A percentile compares a stretch with the other conserved stretches of the same genome.
Evolutionary conservation across 31 red algal genomes (phyloP).

Genomic region (Odonthalia washingtoniensis): DNA sequence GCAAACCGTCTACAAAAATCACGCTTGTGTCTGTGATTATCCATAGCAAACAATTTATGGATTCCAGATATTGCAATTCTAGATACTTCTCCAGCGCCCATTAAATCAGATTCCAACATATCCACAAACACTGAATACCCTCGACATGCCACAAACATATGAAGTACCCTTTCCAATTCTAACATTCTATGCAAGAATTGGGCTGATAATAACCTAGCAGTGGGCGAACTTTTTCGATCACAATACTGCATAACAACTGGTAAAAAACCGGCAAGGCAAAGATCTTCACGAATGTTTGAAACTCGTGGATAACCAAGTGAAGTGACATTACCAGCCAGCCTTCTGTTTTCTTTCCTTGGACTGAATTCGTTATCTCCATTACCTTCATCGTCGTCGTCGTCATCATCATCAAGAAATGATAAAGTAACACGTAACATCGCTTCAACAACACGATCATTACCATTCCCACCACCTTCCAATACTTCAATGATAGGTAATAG

Average conservation of each 20-base stretch:
- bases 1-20: constrained; percentile 86
- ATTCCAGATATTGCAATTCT: constrained; percentile 74
- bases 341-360: background rate
- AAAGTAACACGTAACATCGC: constrained; percentile 66
- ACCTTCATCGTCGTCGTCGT: background rate
- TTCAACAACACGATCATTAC: constrained; percentile 52
- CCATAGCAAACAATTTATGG: constrained; percentile 79
- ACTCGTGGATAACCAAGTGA: constrained; percentile 70
- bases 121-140: constrained; percentile 85
- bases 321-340: constrained; percentile 25
- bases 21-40: constrained; percentile 82
- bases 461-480: constrained; percentile 62
- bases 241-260: constrained; percentile 80
- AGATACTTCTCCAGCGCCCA: constrained; percentile 48
- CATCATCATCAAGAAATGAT: constrained; percentile 59
- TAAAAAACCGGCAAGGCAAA: constrained; percentile 83
- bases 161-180: constrained; percentile 53
- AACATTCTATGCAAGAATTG: constrained; percentile 77
- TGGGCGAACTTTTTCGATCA: constrained; percentile 28
- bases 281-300: constrained; percentile 75
- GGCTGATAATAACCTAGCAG: constrained; percentile 63
- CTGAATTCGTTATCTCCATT: background rate
- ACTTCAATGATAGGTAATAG: constrained; percentile 83
- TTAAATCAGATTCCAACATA: constrained; percentile 77
- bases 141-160: constrained; percentile 86